These are phyloP conservation scores for Lipomyces lipofer DNA, from an alignment of 805 yeast species.

Conservation along the genomic window DNA sequence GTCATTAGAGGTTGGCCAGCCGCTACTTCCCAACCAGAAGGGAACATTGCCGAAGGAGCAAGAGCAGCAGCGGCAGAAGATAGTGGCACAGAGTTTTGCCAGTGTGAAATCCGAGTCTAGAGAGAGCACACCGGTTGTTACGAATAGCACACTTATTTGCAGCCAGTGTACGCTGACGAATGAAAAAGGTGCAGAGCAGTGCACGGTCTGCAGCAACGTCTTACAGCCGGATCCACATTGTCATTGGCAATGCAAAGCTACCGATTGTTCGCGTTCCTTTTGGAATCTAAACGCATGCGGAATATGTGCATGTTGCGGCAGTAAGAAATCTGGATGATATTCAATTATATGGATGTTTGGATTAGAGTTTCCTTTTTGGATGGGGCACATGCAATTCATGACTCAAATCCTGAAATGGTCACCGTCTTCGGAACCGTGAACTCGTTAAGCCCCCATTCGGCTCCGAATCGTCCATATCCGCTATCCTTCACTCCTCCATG, in stretches of 20 bases:
- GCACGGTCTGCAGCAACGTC: not conserved
- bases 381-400: not conserved
- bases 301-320: not conserved
- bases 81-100: not conserved
- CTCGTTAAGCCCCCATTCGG: conserved; percentile 73
- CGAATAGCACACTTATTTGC: not conserved
- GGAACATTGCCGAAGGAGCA: not conserved
- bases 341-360: not conserved
- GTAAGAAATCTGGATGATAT: not conserved
- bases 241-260: not conserved
- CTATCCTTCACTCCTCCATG: conserved; percentile 79
- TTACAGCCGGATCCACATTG: not conserved
- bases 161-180: not conserved
- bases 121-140: not conserved
- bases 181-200: not conserved
- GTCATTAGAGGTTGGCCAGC: too few species aligned
- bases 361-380: not conserved
- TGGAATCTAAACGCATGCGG: not conserved
- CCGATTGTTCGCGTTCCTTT: not conserved
- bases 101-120: not conserved
- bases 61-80: not conserved
- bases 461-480: conserved; percentile 81
- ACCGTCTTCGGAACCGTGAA: conserved; percentile 66
- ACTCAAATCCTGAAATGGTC: conserved; percentile 20
- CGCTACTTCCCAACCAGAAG: too few species aligned